Percentiles rank a stretch among this genome's conserved stretches.
These are phyloP conservation scores for Acer negundo DNA, from an alignment of 345 rosid species.

Conservation along the genomic window DNA sequence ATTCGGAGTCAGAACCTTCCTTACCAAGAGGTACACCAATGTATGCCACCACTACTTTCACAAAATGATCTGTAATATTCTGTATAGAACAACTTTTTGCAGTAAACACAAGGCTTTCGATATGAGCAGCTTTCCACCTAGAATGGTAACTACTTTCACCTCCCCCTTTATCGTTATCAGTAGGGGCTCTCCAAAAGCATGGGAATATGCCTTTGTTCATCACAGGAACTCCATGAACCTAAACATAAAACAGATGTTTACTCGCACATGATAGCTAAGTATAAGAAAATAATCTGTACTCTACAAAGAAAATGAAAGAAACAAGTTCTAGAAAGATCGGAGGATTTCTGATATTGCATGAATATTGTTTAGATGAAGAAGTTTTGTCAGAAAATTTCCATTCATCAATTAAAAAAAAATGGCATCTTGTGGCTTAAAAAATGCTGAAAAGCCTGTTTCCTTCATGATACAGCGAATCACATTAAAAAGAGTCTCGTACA, in stretches of 20 bases:
- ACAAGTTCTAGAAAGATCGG: background rate
- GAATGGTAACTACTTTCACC: slow-evolving; percentile 68
- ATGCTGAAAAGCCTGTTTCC: background rate
- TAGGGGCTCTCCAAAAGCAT: slow-evolving; percentile 97
- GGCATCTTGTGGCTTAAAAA: background rate
- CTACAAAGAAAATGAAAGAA: background rate
- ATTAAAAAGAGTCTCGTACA: background rate
- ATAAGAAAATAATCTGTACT: background rate
- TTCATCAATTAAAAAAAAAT: background rate
- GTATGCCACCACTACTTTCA: slow-evolving; percentile 58
- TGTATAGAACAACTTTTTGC: slow-evolving; percentile 65
- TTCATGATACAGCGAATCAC: background rate
- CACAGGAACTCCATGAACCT: slow-evolving; percentile 75
- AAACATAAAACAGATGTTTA: slow-evolving; percentile 18
- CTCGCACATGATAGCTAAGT: background rate
- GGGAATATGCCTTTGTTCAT: slow-evolving; percentile 76
- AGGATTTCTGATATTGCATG: background rate
- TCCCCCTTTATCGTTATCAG: slow-evolving; percentile 97
- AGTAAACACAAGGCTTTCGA: slow-evolving; percentile 52
- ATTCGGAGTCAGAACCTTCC: slow-evolving; percentile 25
- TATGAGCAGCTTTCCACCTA: slow-evolving; percentile 74
- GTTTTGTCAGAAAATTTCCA: background rate
- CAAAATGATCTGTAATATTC: slow-evolving; percentile 38
- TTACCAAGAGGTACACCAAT: slow-evolving; percentile 37
- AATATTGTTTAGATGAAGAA: background rate